These are phyloP conservation scores for Choiromyces venosus DNA, from an alignment of 495 filamentous ascomycete species.

Conservation along the genomic window DNA sequence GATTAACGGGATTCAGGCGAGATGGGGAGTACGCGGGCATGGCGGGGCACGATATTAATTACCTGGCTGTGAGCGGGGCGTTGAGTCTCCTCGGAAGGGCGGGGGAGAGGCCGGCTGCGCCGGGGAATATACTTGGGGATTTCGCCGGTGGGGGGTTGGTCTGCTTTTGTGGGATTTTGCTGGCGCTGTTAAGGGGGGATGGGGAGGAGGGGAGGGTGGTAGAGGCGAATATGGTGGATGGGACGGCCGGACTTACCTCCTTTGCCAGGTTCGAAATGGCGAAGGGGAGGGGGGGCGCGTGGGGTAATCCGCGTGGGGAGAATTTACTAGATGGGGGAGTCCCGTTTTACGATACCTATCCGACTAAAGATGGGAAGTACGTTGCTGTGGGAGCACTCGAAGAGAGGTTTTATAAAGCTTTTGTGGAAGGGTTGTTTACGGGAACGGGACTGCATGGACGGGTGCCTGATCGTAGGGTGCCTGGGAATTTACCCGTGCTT, in stretches of 20 bases:
- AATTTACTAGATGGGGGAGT: constrained; percentile 79
- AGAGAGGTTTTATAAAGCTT: constrained; percentile 67
- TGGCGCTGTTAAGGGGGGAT: constrained; percentile 55
- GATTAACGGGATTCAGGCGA: constrained; percentile 82
- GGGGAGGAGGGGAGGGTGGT: constrained; percentile 74
- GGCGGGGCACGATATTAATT: constrained; percentile 99
- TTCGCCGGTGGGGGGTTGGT: constrained; percentile 86
- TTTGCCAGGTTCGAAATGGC: constrained; percentile 64
- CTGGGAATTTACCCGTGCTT: constrained; percentile 60
- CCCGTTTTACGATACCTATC: constrained; percentile 84
- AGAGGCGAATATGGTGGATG: constrained; percentile 96
- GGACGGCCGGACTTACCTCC: constrained; percentile 66
- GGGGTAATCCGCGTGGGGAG: constrained; percentile 59
- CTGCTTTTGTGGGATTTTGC: constrained; percentile 64
- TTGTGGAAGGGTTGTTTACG: constrained; percentile 57
- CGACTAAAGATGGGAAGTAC: constrained; percentile 72
- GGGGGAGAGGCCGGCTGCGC: constrained; percentile 65
- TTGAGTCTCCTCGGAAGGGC: constrained; percentile 67
- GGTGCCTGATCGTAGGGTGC: constrained; percentile 56
- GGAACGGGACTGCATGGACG: constrained; percentile 46
- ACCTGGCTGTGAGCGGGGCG: constrained; percentile 80
- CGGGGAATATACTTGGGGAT: constrained; percentile 78
- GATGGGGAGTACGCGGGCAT: constrained; percentile 78
- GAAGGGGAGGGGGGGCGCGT: constrained; percentile 47
- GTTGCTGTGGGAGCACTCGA: constrained; percentile 91